A percentile compares a stretch with the other conserved stretches of the same genome.
Evolutionary conservation across 2,329 filamentous ascomycete genomes (phyloP).

Genomic region (Penicillium sp.): DNA sequence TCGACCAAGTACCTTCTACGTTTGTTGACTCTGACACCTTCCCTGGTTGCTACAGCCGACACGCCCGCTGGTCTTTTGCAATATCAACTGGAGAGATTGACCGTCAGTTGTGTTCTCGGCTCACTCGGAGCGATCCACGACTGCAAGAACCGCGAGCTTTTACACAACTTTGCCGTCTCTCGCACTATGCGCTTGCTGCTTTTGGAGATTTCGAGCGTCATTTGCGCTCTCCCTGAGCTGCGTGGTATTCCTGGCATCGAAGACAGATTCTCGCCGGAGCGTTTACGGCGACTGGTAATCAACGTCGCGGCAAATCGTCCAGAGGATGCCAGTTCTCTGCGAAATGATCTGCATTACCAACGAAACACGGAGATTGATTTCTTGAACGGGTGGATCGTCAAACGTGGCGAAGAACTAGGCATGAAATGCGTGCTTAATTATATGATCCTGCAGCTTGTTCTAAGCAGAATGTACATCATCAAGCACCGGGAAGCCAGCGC

Average conservation of each 20-base stretch:
- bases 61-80: constrained; percentile 58
- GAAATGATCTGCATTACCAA: constrained; percentile 58
- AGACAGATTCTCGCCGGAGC: constrained; percentile 53
- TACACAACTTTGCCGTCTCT: constrained; percentile 60
- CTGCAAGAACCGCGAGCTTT: constrained; percentile 64
- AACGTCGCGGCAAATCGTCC: constrained; percentile 51
- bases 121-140: constrained; percentile 75
- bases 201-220: constrained; percentile 66
- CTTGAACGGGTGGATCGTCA: constrained; percentile 82
- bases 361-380: constrained; percentile 69
- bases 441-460: constrained; percentile 65
- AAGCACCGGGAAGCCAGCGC: constrained; percentile 24
- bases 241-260: constrained; percentile 54
- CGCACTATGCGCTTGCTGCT: constrained; percentile 65
- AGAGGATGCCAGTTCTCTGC: constrained; percentile 60
- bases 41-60: constrained; percentile 56
- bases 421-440: constrained; percentile 68
- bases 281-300: constrained; percentile 57
- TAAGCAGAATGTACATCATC: constrained; percentile 57
- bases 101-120: constrained; percentile 70
- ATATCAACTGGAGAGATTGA: constrained; percentile 71
- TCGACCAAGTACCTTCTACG: constrained; percentile 57
- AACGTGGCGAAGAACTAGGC: constrained; percentile 64
- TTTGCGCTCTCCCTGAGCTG: constrained; percentile 69
- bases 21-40: constrained; percentile 56